Conservation (phyloP, 225 moss, liverwort and hornwort species). For the Marchantia polymorpha region DNA sequence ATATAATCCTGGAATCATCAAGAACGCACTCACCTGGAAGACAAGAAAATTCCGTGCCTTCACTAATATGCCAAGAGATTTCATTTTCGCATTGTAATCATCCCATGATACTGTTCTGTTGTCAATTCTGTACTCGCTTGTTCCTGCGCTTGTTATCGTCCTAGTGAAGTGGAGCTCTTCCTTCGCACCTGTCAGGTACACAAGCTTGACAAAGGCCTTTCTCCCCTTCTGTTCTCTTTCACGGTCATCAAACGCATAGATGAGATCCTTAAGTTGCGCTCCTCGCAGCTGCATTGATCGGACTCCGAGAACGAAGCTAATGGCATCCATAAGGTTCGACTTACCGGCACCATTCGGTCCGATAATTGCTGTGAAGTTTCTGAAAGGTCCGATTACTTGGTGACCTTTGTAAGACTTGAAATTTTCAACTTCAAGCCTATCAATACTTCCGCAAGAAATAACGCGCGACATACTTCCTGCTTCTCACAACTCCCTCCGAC, state of each 20-base stretch:
- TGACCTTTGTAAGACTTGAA: slow-evolving; percentile 99
- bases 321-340: slow-evolving; percentile 99
- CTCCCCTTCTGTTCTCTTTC: slow-evolving; percentile 86
- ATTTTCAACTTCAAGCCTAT: slow-evolving; percentile 93
- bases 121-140: slow-evolving; percentile 87
- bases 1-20: too few relatives aligned
- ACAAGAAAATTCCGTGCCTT: slow-evolving; percentile 99
- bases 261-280: slow-evolving; percentile 94
- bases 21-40: slow-evolving; percentile 51
- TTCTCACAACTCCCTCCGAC: background rate
- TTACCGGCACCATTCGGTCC: slow-evolving; percentile 98
- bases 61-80: slow-evolving; percentile 85
- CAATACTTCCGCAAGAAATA: slow-evolving; percentile 80
- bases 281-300: slow-evolving; percentile 98
- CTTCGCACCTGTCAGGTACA: slow-evolving; percentile 70
- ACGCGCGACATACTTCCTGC: slow-evolving; percentile 58
- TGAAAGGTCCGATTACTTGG: slow-evolving; percentile 93
- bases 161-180: slow-evolving; percentile 90
- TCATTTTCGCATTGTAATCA: slow-evolving; percentile 89
- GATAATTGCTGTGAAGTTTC: slow-evolving; percentile 95
- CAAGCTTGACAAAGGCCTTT: slow-evolving; percentile 89
- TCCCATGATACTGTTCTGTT: slow-evolving; percentile 81
- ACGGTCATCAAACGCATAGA: slow-evolving; percentile 91
- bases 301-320: slow-evolving; percentile 96
- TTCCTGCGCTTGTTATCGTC: slow-evolving; percentile 75